Percentiles rank a stretch among this genome's conserved stretches.
These are phyloP conservation scores for Diaporthe ampelina DNA, from an alignment of 2,329 filamentous ascomycete species.

Conservation along the genomic window DNA sequence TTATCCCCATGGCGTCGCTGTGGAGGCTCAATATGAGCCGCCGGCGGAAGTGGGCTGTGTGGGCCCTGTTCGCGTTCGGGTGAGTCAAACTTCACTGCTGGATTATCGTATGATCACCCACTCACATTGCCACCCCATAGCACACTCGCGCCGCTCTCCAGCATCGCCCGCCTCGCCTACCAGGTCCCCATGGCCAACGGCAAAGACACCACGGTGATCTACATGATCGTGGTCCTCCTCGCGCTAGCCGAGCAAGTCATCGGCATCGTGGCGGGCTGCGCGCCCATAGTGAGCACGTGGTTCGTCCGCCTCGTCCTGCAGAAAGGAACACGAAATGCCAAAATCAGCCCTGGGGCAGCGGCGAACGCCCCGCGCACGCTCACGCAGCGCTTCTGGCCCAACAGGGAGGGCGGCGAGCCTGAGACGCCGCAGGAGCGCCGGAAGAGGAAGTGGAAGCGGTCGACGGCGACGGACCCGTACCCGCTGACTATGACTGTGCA, in stretches of 20 bases:
- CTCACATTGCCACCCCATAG: not conserved
- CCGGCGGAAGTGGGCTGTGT: constrained; percentile 49
- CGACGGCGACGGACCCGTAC: constrained; percentile 23
- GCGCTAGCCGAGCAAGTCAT: constrained; percentile 45
- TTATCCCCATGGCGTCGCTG: constrained; percentile 50
- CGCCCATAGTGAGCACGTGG: constrained; percentile 44
- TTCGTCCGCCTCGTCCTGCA: constrained; percentile 39
- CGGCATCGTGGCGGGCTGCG: constrained; percentile 45
- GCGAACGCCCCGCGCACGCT: constrained; percentile 20
- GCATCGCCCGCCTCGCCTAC: constrained; percentile 46
- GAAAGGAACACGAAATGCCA: not conserved
- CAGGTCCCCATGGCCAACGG: constrained; percentile 43
- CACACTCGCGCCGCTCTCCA: constrained; percentile 47
- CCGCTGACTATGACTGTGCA: constrained; percentile 17
- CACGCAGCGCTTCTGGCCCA: constrained; percentile 34
- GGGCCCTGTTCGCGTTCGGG: constrained; percentile 49
- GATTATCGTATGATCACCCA: not conserved
- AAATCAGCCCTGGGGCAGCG: constrained; percentile 11
- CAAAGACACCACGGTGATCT: constrained; percentile 45
- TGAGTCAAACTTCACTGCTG: not conserved
- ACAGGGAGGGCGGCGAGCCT: not conserved
- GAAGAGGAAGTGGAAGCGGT: constrained; percentile 24
- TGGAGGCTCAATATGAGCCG: constrained; percentile 47
- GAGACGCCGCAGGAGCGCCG: constrained; percentile 24
- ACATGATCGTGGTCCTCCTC: constrained; percentile 45